Percentiles rank a stretch among this genome's conserved stretches.
Evolutionary conservation across 129 eudicot species (phyloP).

Genomic region (Lonicera japonica): DNA sequence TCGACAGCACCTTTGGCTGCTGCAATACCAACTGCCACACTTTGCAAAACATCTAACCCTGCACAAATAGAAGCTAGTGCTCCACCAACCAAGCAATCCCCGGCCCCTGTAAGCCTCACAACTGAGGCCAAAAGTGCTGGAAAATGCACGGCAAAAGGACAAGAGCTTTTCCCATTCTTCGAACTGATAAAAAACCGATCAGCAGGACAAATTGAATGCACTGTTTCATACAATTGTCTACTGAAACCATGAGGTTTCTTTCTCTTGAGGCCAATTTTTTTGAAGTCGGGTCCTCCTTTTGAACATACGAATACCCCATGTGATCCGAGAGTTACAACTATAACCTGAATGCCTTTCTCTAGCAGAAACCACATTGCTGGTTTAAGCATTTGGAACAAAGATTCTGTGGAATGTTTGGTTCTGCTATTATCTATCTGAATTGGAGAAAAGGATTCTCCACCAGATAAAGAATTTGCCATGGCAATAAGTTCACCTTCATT

Average conservation of each 20-base stretch:
- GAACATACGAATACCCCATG: conserved; percentile 75
- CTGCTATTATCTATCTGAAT: conserved; percentile 24
- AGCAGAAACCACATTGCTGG: conserved; percentile 72
- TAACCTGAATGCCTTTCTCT: conserved; percentile 67
- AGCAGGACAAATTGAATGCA: conserved; percentile 48
- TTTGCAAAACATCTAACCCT: conserved; percentile 83
- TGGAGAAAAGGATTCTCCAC: conserved; percentile 32
- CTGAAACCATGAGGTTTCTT: conserved; percentile 20
- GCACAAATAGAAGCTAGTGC: conserved; percentile 69
- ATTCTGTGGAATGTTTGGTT: conserved; percentile 27
- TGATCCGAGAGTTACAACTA: conserved; percentile 75
- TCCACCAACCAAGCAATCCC: conserved; percentile 98
- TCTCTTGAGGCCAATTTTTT: conserved; percentile 18
- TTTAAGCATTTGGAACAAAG: conserved; percentile 55
- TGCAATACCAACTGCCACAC: conserved; percentile 88
- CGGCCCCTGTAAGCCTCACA: conserved; percentile 88
- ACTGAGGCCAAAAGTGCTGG: conserved; percentile 78
- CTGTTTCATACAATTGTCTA: conserved; percentile 36
- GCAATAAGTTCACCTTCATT: conserved; percentile 91
- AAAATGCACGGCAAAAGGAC: conserved; percentile 59
- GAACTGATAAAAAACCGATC: conserved; percentile 26
- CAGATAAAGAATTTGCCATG: conserved; percentile 84
- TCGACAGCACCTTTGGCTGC: conserved; percentile 86
- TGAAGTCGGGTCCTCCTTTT: conserved; percentile 23
- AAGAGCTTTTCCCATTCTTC: conserved; percentile 26